Base-by-base conservation (phyloP, 1,284 basidiomycete genomes). In the Pseudomicrostroma phylloplanum region DNA sequence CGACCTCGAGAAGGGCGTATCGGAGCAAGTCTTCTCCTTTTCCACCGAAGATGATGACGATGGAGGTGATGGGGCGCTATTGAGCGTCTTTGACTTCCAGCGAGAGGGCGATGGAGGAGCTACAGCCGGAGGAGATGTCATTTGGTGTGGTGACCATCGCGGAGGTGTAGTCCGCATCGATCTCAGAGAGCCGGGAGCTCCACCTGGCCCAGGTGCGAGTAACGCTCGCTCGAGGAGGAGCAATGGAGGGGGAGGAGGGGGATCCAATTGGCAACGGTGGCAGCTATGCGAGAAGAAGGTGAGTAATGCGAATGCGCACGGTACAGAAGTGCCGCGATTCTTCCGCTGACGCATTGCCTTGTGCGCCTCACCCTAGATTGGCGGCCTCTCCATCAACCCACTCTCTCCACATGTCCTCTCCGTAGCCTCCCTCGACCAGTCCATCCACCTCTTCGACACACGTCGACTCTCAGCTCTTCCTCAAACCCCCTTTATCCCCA, bases 131-230 rank as follows among this genome's bases (percentile, higher is more conserved):
- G 61, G 40, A 60, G 64, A 68, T n/a, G 66, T 63, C 15, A 57
- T 78, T n/a, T 78, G 76, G 76, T 61, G 76, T 13, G 74, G 71
- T n/a, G 76, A 78, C 57, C 75, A 78, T 43, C 66, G 71, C 21
- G 76, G 76, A 6, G 76, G 75, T 0, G 53, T 78, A 17, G 57
- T 70, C 6, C 70, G 74, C 57, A 60, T 76, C n/a, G 76, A 78
- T 25, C n/a, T 71, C 41, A 67, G 76, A 21, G 66, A 69, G 43
- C 60, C 58, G 25, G 54, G 30, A 36, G 30, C 30, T 36, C 30
- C 30, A 36, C 30, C 30, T 36, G 30, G 30, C 30, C 30, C 30
- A 36, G 30, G 30, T 36, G 30, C 30, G 9, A 9, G 30, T 3
- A 36, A 9, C 9, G 30, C 48, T 6, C 61, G 68, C 2, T 53